phyloP scores from a whole-genome alignment of 768 basidiomycete species.

The Naematelia encephala region DNA sequence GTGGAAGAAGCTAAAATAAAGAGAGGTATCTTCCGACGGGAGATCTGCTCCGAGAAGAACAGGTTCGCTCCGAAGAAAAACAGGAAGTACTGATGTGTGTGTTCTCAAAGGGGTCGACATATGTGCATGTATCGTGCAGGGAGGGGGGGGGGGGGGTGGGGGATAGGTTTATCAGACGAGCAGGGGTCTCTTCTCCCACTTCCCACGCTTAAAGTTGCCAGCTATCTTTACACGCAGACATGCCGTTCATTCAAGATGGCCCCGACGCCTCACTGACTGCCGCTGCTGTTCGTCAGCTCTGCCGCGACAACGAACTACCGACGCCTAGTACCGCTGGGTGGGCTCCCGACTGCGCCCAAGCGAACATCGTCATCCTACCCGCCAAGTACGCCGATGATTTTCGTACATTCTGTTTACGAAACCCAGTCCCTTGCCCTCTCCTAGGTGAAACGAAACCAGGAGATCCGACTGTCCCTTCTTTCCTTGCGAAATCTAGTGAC shows the following conservation, averaged over 20 bases:
- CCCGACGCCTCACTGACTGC: neutral
- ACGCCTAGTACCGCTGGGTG: neutral
- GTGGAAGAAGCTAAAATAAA: too few species aligned
- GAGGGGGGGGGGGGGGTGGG: too few species aligned
- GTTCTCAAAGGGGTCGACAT: neutral
- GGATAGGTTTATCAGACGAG: too few species aligned
- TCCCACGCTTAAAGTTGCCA: too few species aligned
- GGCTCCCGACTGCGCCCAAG: slow-evolving; percentile 27
- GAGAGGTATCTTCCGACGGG: too few species aligned
- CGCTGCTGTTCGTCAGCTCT: slow-evolving; percentile 14
- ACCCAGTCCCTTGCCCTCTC: slow-evolving; percentile 43
- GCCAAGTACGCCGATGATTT: slow-evolving; percentile 37
- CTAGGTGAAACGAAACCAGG: slow-evolving; percentile 38
- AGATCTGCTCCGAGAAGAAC: neutral
- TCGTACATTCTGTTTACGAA: slow-evolving; percentile 34
- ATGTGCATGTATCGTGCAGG: neutral
- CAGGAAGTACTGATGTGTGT: neutral
- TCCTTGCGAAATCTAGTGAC: slow-evolving; percentile 31
- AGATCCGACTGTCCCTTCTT: slow-evolving; percentile 22
- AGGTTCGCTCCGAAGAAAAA: too few species aligned
- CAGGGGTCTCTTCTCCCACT: neutral
- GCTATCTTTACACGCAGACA: too few species aligned
- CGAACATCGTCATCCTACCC: slow-evolving; percentile 40
- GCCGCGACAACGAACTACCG: slow-evolving; percentile 9
- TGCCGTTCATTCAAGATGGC: neutral